phyloP scores from a whole-genome alignment of 106 monocot species.

The Dioscorea alata region DNA sequence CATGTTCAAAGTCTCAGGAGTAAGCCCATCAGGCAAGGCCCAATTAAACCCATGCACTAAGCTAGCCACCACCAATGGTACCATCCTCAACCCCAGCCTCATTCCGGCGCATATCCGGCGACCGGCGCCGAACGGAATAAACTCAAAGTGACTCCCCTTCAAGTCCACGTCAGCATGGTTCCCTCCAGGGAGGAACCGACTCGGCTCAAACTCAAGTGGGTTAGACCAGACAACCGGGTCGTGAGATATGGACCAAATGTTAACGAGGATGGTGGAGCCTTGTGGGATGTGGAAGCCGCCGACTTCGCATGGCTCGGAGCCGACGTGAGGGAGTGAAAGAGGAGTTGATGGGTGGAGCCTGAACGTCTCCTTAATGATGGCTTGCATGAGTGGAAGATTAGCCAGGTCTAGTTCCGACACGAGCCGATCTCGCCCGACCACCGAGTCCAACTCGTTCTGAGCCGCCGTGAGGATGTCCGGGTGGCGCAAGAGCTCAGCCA shows the following conservation, averaged over 20 bases:
- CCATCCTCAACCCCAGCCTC: conserved; percentile 2
- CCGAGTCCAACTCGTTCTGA: conserved; percentile 35
- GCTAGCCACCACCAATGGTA: conserved; percentile 27
- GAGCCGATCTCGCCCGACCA: conserved; percentile 32
- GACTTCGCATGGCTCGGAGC: neutral
- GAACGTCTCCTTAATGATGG: no score
- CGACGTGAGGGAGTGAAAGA: conserved; percentile 12
- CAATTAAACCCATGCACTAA: conserved; percentile 41
- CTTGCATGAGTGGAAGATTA: no score
- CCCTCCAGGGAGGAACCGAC: conserved; percentile 1
- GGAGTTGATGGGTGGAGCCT: no score
- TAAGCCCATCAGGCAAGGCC: conserved; percentile 19
- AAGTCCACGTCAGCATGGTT: neutral
- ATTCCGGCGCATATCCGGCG: conserved; percentile 23
- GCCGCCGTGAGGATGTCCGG: conserved; percentile 24
- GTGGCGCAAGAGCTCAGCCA: conserved; percentile 12
- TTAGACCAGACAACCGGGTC: neutral
- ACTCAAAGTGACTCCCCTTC: neutral
- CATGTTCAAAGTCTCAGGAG: conserved; percentile 24
- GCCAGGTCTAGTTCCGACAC: conserved; percentile 36
- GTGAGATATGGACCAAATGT: neutral
- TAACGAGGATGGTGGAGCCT: neutral
- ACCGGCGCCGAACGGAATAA: conserved; percentile 8
- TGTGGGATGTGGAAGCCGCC: neutral
- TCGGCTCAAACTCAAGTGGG: neutral